Base-by-base conservation (phyloP, 192 early-diverging fungal genomes). In the Haplosporangium gracile region DNA sequence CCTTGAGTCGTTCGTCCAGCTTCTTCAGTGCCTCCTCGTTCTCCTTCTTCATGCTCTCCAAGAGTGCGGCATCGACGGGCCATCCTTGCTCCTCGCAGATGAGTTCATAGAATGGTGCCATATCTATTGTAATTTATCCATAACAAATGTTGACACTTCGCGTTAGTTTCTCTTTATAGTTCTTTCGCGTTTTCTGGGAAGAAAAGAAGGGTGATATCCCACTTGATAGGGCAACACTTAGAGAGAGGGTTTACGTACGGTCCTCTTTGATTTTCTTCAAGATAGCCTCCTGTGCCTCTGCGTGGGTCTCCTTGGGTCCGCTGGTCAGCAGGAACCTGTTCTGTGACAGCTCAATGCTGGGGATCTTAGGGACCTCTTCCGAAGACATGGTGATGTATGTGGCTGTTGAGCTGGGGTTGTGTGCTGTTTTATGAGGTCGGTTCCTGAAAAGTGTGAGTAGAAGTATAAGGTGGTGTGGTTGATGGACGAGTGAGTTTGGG, bases 301-400 rank as follows among this genome's bases (percentile, higher is more conserved):
- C 92, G 55, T 93, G 92, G 68, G 90, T 88, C 53, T 95, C 93
- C 26, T 90, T 87, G 40, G 95, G 95, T 57, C 96, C 96, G 76
- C 94, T 93, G 74, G 91, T 91, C 32, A 95, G 86, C 68, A 96
- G 89, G 87, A 98, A 99, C 70, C 93, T 93, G 75, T 94, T 90
- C 79, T 97, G 95, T 78, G 98, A 93, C 47, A 98, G 91, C 55
- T 96, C 91, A 77, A 98, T 92, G 91, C 97, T 94, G 74, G 98
- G 98, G 88, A 98, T 97, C 89, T 96, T 94, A 57, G 93, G 92
- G 74, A 95, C 85, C 34, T 92, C 90, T 51, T 92, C 91, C 70
- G 94, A 93, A 26, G 92, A 90, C 91, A 93, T 94, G 55, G 63
- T 69, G 43, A 36, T 65, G 15, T 63, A 42, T 24, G 42, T 24